Conservation (phyloP, 2,329 filamentous ascomycete genomes). For the Apiospora aurea region DNA sequence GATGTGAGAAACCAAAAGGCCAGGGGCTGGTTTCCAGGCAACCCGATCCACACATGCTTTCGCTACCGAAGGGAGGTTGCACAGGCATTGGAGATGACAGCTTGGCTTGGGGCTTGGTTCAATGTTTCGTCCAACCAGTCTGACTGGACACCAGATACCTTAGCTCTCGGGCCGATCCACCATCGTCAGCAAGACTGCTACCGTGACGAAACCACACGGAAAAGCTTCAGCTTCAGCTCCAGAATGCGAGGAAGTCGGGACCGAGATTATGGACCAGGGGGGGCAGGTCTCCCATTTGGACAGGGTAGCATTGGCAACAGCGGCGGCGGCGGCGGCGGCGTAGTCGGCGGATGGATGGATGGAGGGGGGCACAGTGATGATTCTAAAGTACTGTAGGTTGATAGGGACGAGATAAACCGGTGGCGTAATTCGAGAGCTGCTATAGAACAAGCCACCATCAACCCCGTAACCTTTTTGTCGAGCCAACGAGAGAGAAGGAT, state of each 20-base stretch:
- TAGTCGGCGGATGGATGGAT: too few species aligned
- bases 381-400: background rate
- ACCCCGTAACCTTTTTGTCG: background rate
- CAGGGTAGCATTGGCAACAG: background rate
- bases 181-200: background rate
- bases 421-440: background rate
- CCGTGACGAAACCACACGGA: background rate
- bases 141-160: background rate
- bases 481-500: background rate
- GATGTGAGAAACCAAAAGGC: background rate
- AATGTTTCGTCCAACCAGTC: background rate
- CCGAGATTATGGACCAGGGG: background rate
- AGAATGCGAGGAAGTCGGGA: background rate
- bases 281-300: background rate
- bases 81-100: background rate
- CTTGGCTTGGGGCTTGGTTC: background rate
- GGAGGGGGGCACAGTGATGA: background rate
- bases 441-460: background rate
- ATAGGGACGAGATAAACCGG: background rate
- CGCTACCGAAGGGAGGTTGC: background rate
- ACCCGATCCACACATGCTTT: too few species aligned
- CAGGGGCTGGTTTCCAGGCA: background rate
- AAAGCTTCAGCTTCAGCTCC: background rate
- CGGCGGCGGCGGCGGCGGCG: too few species aligned
- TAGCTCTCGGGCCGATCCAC: slow-evolving; percentile 4